Percentiles rank a stretch among this genome's conserved stretches.
Conservation (phyloP, 2,329 filamentous ascomycete species). For the Cordyceps fumosorosea region DNA sequence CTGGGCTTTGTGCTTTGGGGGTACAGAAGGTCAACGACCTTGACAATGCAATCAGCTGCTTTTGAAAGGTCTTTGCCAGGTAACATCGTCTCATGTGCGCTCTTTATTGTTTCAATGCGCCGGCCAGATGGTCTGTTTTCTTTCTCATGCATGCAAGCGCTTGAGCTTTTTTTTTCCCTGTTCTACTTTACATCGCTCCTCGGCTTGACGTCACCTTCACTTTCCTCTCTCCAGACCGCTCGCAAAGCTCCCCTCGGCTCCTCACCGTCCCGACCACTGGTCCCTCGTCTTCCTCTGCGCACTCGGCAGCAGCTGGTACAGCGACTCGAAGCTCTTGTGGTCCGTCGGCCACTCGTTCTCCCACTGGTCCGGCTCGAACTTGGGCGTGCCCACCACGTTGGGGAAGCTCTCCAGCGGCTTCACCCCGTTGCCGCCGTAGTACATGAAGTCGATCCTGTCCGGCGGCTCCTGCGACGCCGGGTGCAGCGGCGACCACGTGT, state of each 20-base stretch:
- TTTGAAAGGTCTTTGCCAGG: too few relatives aligned
- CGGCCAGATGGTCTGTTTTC: too few relatives aligned
- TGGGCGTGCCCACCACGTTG: conserved; percentile 28
- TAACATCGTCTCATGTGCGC: too few relatives aligned
- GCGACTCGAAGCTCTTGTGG: conserved; percentile 29
- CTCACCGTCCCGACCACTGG: not conserved
- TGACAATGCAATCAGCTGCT: too few relatives aligned
- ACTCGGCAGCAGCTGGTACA: conserved; percentile 19
- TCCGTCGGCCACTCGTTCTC: conserved; percentile 38
- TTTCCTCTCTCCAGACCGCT: not conserved
- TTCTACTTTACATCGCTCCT: not conserved
- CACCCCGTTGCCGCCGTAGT: conserved; percentile 29
- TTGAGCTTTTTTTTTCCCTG: not conserved
- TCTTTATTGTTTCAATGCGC: too few relatives aligned
- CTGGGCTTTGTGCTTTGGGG: too few relatives aligned
- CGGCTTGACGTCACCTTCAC: not conserved
- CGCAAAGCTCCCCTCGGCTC: not conserved
- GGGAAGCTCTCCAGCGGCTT: conserved; percentile 25
- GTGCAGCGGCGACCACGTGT: conserved; percentile 38
- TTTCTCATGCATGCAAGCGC: too few relatives aligned
- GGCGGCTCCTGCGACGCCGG: conserved; percentile 28
- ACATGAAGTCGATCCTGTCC: conserved; percentile 38
- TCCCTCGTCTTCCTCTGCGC: not conserved
- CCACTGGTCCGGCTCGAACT: conserved; percentile 26
- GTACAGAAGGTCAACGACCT: too few relatives aligned